Base-by-base conservation (phyloP, 192 early-diverging fungal genomes). In the Coemansia guatemalensis region DNA sequence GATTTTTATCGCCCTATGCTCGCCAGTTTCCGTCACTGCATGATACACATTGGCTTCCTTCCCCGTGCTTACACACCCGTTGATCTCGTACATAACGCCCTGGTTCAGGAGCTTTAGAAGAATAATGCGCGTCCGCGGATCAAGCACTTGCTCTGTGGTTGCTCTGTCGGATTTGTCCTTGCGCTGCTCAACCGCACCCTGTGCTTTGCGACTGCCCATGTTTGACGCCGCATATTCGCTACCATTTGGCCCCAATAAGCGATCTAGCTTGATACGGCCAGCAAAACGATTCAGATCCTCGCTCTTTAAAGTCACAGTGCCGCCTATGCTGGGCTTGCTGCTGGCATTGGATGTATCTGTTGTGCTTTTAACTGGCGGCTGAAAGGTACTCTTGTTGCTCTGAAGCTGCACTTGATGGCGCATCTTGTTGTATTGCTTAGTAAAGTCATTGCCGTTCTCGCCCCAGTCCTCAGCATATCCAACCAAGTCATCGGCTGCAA, bases 21-120 rank as follows among this genome's bases (percentile, higher is more conserved):
- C 76, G 25, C 90, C 92, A 12, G 81, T 66, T 50, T 93, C 92
- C 9, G 94, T 96, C 17, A 86, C 80, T 7, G 97, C 97, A 58
- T 99, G 95, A 64, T 99, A 99, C 18, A 99, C 97, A 73, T 99
- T 99, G 62, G 97, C 97, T 79, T 99, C 96, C 71, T 99, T 99
- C 12, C 96, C 97, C 0, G 97, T 99, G 71, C 91, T 93, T 50
- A 99, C 89, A 76, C 97, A 99, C 1, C 97, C 97, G 69, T 99
- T 95, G 62, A 99, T 89, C 65, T 94, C 93, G 67, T 92, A 89
- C 58, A 99, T 91, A 5, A 94, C 73, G 53, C 91, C 90, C 48
- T 87, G 81, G 80, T 96, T 97, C 58, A 99, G 76, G 77, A 99
- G 82, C 72, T 97, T 97, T 82, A 97, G 95, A 22, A 99, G 79